Base-by-base conservation (phyloP, 345 rosid genomes). In the Lumnitzera racemosa region DNA sequence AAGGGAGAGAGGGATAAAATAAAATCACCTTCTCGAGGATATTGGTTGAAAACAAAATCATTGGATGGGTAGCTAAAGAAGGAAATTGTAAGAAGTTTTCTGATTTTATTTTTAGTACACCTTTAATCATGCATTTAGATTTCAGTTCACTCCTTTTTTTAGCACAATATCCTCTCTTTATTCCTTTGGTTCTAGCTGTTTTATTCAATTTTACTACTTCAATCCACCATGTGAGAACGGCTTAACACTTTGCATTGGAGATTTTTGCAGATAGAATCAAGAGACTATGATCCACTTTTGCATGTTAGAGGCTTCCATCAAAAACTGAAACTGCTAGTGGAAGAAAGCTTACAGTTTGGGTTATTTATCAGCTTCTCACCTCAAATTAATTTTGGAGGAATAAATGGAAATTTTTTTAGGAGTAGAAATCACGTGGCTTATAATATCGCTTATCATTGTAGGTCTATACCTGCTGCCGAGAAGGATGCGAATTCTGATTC, bases 291-390 rank as follows among this genome's bases (percentile, higher is more conserved):
- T 69, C 98, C 98, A 43, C 27, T 88, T 66, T 78, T 51, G 60
- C 85, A 86, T 57, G 84, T 74, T 63, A 81, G 98, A 80, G 96
- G 96, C 56, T 81, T 91, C 76, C 96, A 91, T 74, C 82, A 80
- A 74, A 86, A 80, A 62, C 72, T 88, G 68, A 88, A 83, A 72
- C 63, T 67, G 68, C 81, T 83, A 53, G 79, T 91, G 27, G 81
- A 83, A 56, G 86, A 83, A 67, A 91, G 95, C 81, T 76, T 87
- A 72, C 88, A 83, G 46, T 80, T 83, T 67, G 87, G 90, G 98
- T 88, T 72, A 75, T 49, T 14, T 46, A 43, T 48, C 24, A 23
- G 11, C 49, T 48, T 17, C 16, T 29, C 13, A 17, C 15, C 16
- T 60, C 62, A 47, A 46, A 52, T 78, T 58, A 27, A 36, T 47